Evolutionary conservation across 192 early-diverging fungal genomes (phyloP).

Genomic region (Chytriomyces sp.): DNA sequence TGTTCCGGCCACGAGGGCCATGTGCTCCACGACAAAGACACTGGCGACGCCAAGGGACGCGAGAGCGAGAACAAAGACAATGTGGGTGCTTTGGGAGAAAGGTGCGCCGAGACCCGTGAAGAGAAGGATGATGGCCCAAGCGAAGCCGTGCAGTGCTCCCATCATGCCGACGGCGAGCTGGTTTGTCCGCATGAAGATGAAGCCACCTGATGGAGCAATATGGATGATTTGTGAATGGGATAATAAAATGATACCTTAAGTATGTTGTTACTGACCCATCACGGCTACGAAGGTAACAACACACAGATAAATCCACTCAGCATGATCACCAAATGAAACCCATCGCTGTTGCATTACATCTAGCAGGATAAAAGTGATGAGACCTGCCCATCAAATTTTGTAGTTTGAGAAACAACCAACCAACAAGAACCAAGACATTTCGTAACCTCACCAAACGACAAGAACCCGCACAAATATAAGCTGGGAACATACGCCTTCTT

Average conservation of each 20-base stretch:
- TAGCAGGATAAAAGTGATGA: slow-evolving; percentile 11
- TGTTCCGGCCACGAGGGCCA: slow-evolving; percentile 21
- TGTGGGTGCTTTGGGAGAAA: slow-evolving; percentile 9
- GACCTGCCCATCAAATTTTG: neutral
- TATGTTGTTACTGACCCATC: neutral
- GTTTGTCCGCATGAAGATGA: neutral
- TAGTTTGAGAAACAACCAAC: neutral
- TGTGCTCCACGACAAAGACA: slow-evolving; percentile 32
- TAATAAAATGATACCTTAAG: too few relatives aligned
- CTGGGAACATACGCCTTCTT: slow-evolving; percentile 21
- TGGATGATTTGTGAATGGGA: too few relatives aligned
- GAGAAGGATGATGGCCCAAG: slow-evolving; percentile 16
- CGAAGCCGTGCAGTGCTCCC: slow-evolving; percentile 21
- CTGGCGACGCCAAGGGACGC: slow-evolving; percentile 6
- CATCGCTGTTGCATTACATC: slow-evolving; percentile 22
- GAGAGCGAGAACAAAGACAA: slow-evolving; percentile 21
- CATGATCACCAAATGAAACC: slow-evolving; percentile 18
- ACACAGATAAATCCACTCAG: slow-evolving; percentile 31
- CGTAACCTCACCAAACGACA: slow-evolving; percentile 12
- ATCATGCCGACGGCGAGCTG: slow-evolving; percentile 18
- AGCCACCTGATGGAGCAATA: slow-evolving; percentile 6
- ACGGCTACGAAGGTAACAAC: neutral
- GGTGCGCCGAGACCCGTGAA: slow-evolving; percentile 29
- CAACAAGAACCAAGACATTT: too few relatives aligned
- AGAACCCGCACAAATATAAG: slow-evolving; percentile 27